Evolutionary conservation across 768 basidiomycete species (phyloP), one percentile per base, ranked within the genome.

Genomic region (Neoboletus brunneissimus): DNA sequence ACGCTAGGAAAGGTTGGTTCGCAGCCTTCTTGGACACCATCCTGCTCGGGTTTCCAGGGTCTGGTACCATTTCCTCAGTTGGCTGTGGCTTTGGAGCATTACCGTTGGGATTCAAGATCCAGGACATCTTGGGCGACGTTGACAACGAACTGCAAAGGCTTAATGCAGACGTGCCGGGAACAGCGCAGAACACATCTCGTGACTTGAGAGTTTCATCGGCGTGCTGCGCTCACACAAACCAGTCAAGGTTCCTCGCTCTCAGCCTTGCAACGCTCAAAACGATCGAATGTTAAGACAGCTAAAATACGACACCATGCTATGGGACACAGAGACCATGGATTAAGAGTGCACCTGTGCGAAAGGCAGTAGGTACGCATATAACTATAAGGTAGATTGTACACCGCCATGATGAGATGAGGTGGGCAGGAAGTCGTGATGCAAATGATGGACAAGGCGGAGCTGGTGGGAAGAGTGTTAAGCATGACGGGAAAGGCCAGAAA

Each of bases 1-100:
- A 93, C 85, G 84, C 84, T 29, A 95, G 81, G 73, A 91, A 94
- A 10, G 94, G 91, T 56, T 79, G 78, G 74, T 96, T 97, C 31
- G 93, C 91, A 42, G 83, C 73, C 76, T 95, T 96, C 60, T 82
- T 83, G 27, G 87, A 82, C 38, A 95, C 90, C 78, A 82, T 81
- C 62, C 89, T 81, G 55, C 81, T 78, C 2, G 86, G 82, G 58
- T 86, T 81, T 51, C 72, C 60, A 53, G 88, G 87, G 72, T 90
- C 88, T 61, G 75, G 69, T 4, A 85, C 82, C 72, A 81, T 82
- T 53, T 81, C 76, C 49, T 75, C 71, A 12, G 77, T 65, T 40
- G 75, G 61, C 31, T 76, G 77, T 27, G 72, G 74, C 35, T 75
- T 67, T 40, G 75, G 68, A 25, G 67, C 64, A 51, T 74, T 68